Evolutionary conservation across 2,329 filamentous ascomycete genomes (phyloP).

Genomic region (Daldinia sp.): DNA sequence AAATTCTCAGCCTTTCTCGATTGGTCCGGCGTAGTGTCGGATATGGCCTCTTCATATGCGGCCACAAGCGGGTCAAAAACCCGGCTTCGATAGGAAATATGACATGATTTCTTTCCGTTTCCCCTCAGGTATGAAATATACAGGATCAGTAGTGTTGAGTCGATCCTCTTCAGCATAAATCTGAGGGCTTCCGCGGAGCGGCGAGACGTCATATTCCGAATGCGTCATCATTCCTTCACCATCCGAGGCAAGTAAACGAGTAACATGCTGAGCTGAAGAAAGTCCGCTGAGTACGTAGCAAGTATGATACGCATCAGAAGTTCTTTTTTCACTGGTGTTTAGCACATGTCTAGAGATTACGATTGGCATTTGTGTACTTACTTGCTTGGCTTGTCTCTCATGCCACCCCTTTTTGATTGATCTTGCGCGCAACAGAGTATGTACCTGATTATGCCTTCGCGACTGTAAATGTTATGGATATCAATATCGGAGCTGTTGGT

Average conservation of each 20-base stretch:
- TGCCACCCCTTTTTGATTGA: conserved; percentile 75
- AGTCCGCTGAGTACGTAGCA: conserved; percentile 91
- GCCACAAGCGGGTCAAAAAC: conserved; percentile 62
- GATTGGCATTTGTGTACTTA: conserved; percentile 60
- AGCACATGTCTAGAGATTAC: conserved; percentile 32
- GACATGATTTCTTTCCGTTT: conserved; percentile 72
- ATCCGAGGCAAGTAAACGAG: conserved; percentile 52
- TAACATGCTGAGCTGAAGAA: conserved; percentile 80
- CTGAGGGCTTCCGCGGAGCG: conserved; percentile 66
- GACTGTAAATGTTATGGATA: conserved; percentile 70
- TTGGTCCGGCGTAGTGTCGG: conserved; percentile 50
- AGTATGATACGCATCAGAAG: conserved; percentile 90
- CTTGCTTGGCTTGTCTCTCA: conserved; percentile 95
- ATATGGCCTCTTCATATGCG: conserved; percentile 51
- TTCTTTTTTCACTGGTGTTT: conserved; percentile 63
- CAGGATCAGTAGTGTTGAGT: conserved; percentile 79
- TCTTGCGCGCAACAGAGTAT: conserved; percentile 91
- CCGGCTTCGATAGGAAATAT: conserved; percentile 72
- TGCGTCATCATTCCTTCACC: conserved; percentile 58
- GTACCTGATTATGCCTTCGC: conserved; percentile 87
- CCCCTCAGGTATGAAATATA: conserved; percentile 84
- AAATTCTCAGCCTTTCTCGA: conserved; percentile 45
- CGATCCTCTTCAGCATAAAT: conserved; percentile 79
- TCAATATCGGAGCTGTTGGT: conserved; percentile 38
- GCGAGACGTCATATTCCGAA: conserved; percentile 57